These are phyloP conservation scores for Arthromyces matolae DNA, from an alignment of 768 basidiomycete genomes.

Conservation along the genomic window DNA sequence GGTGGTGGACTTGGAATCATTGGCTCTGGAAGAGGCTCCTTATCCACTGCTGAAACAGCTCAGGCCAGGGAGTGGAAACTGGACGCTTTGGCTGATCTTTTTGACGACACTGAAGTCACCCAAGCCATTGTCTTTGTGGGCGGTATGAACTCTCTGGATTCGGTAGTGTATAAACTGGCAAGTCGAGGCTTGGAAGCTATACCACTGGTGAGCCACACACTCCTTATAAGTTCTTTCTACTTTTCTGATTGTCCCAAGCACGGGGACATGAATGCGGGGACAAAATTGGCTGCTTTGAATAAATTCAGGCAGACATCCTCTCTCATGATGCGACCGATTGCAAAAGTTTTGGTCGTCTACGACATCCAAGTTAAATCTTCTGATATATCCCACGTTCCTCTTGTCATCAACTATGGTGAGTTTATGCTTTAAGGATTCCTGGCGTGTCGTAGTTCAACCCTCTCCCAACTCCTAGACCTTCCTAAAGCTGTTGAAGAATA, in stretches of 20 bases:
- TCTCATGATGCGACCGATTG: constrained; percentile 55
- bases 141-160: constrained; percentile 80
- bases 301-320: constrained; percentile 69
- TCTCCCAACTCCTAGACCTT: constrained; percentile 50
- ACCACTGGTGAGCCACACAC: constrained; percentile 77
- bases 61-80: constrained; percentile 94
- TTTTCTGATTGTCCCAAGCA: constrained; percentile 48
- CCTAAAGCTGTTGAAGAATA: constrained; percentile 97
- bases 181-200: constrained; percentile 84
- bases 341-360: constrained; percentile 85
- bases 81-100: constrained; percentile 85
- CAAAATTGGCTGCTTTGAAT: constrained; percentile 77
- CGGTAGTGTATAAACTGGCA: constrained; percentile 87
- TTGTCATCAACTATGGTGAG: constrained; percentile 93
- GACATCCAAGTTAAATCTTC: constrained; percentile 90
- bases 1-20: constrained; percentile 82
- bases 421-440: background rate
- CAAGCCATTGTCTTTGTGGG: constrained; percentile 89
- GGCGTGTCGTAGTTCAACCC: background rate
- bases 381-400: constrained; percentile 85
- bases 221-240: constrained; percentile 3
- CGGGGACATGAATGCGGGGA: constrained; percentile 86
- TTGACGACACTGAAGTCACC: constrained; percentile 78
- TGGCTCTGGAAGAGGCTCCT: constrained; percentile 80
- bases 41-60: constrained; percentile 72